Percentiles rank a stretch among this genome's conserved stretches.
Conservation (phyloP, 768 basidiomycete species). For the Mycena epipterygia region DNA sequence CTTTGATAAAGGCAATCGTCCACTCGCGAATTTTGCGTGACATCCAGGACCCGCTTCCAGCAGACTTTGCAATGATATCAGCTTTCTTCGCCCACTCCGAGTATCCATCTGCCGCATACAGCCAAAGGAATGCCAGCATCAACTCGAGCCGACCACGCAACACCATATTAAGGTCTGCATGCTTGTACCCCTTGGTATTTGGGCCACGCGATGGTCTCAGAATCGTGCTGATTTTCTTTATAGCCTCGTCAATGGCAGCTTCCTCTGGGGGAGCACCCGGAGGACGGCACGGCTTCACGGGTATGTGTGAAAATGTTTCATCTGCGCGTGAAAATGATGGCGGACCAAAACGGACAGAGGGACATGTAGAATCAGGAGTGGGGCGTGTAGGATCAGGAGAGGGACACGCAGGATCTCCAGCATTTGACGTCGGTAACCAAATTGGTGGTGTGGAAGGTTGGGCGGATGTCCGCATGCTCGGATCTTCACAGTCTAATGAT, state of each 20-base stretch:
- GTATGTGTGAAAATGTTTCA: not conserved
- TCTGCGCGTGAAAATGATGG: not conserved
- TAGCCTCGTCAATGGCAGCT: not conserved
- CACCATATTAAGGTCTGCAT: not conserved
- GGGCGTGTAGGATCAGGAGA: not conserved
- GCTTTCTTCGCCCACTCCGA: not conserved
- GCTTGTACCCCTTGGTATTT: not conserved
- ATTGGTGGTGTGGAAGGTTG: too few relatives aligned
- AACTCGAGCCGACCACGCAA: not conserved
- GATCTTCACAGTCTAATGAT: too few relatives aligned
- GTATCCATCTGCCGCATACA: not conserved
- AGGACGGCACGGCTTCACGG: not conserved
- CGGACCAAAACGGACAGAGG: not conserved
- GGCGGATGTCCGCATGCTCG: too few relatives aligned
- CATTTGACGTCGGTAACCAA: too few relatives aligned
- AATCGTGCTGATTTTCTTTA: not conserved
- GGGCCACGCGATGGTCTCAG: not conserved
- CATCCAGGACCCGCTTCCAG: not conserved
- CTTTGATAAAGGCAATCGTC: not conserved
- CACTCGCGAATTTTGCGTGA: not conserved
- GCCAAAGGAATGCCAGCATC: not conserved
- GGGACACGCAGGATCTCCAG: too few relatives aligned
- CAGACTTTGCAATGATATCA: not conserved
- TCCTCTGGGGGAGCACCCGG: not conserved
- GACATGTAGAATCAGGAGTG: not conserved